phyloP scores from a whole-genome alignment of 192 early-diverging fungal genomes.

The Linnemannia schmuckeri region DNA sequence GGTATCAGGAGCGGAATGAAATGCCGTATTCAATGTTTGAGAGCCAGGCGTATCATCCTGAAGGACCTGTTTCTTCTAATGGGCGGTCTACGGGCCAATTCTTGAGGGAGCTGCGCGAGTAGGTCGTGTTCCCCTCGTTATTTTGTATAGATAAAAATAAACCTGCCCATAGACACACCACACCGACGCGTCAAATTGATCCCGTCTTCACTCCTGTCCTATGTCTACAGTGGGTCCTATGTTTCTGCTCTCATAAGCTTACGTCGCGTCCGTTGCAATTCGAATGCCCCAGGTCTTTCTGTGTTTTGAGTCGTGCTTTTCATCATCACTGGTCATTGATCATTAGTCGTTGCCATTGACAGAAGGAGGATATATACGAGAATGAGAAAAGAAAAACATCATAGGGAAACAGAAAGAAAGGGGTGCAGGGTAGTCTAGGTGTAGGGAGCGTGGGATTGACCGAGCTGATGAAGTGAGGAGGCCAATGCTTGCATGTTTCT shows the following conservation, averaged over 20 bases:
- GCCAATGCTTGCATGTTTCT: not conserved
- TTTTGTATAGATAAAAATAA: not conserved
- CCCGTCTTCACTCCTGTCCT: too few species aligned
- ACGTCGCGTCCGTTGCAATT: not conserved
- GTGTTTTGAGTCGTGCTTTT: not conserved
- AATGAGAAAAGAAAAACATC: not conserved
- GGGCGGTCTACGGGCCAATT: slow-evolving; percentile 15
- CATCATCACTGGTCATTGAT: not conserved
- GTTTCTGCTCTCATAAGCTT: too few species aligned
- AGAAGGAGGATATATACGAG: not conserved
- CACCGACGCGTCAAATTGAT: not conserved
- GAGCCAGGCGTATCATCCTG: not conserved
- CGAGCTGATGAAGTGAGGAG: not conserved
- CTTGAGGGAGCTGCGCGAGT: slow-evolving; percentile 42
- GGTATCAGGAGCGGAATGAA: not conserved
- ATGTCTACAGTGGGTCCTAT: too few species aligned
- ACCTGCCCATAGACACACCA: not conserved
- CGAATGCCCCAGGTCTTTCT: not conserved
- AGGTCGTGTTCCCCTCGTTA: not conserved
- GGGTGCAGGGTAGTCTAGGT: not conserved
- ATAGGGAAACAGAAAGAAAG: not conserved
- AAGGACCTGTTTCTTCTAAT: not conserved
- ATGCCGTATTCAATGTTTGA: not conserved
- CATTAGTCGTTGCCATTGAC: not conserved
- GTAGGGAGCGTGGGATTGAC: not conserved